Percentiles rank a stretch among this genome's conserved stretches.
Conservation (phyloP, 345 rosid species). For the Populus ilicifolia region DNA sequence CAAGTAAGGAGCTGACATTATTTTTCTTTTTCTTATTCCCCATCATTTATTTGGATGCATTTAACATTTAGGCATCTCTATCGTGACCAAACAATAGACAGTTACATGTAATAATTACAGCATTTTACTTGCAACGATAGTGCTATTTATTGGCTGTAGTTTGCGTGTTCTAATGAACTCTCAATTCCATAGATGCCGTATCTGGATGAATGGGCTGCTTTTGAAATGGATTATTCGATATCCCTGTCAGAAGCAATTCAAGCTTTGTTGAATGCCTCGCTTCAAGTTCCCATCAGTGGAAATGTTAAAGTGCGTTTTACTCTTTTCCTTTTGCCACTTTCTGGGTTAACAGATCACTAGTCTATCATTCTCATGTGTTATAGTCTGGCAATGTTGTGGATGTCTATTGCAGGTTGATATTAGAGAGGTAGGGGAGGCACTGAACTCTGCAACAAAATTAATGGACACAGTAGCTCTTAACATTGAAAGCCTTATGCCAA, state of each 20-base stretch:
- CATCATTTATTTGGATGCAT: background rate
- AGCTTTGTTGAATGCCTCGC: constrained; percentile 55
- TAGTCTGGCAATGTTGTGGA: background rate
- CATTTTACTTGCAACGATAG: background rate
- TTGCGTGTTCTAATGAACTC: constrained; percentile 1
- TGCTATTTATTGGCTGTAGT: background rate
- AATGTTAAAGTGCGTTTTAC: constrained; percentile 41
- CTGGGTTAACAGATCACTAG: background rate
- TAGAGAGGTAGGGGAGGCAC: constrained; percentile 54
- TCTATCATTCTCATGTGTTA: background rate
- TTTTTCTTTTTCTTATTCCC: background rate
- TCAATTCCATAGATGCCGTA: constrained; percentile 52
- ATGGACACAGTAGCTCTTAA: constrained; percentile 53
- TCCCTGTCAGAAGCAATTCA: constrained; percentile 57
- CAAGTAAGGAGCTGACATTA: constrained; percentile 45
- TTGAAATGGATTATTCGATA: constrained; percentile 50
- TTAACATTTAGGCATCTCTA: background rate
- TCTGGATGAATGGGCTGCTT: constrained; percentile 60
- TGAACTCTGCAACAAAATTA: constrained; percentile 48
- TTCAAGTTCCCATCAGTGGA: constrained; percentile 59
- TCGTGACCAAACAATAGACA: background rate
- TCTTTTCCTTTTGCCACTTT: background rate
- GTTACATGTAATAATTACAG: background rate
- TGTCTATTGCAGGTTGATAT: constrained; percentile 48
- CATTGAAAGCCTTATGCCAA: constrained; percentile 47